Conservation (phyloP, 495 filamentous ascomycete species). For the Extremus antarcticus region DNA sequence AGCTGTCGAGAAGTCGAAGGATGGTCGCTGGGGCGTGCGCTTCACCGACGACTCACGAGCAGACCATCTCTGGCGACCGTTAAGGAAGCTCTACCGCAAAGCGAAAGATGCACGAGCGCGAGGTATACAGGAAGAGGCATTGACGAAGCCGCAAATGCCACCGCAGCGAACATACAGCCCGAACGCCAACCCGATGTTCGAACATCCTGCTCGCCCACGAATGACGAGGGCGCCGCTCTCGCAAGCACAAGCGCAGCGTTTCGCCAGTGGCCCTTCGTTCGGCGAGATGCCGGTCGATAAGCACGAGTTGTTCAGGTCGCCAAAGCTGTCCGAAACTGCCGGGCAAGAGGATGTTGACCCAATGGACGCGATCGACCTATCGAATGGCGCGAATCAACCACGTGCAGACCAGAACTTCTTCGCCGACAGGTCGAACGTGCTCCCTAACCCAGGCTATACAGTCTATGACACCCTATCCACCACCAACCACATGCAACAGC, state of each 20-base stretch:
- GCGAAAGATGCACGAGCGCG: slow-evolving; percentile 45
- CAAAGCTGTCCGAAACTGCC: neutral
- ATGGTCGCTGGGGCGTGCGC: slow-evolving; percentile 29
- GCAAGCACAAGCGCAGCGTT: slow-evolving; percentile 15
- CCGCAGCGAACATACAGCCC: slow-evolving; percentile 12
- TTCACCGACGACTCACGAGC: slow-evolving; percentile 41
- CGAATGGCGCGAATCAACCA: neutral
- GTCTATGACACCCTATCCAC: neutral
- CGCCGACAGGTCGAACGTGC: neutral
- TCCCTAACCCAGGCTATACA: neutral
- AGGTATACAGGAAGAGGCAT: slow-evolving; percentile 26
- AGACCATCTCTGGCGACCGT: slow-evolving; percentile 62
- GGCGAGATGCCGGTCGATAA: slow-evolving; percentile 16
- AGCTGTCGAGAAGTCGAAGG: slow-evolving; percentile 48
- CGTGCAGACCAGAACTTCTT: neutral
- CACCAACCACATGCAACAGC: neutral
- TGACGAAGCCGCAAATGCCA: slow-evolving; percentile 3
- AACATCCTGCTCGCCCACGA: slow-evolving; percentile 4
- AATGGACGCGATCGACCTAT: neutral
- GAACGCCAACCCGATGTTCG: slow-evolving; percentile 20
- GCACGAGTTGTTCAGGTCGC: slow-evolving; percentile 14
- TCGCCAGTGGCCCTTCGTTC: slow-evolving; percentile 9
- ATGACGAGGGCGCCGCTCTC: slow-evolving; percentile 14
- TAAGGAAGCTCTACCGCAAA: slow-evolving; percentile 60
- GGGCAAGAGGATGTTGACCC: slow-evolving; percentile 2